Evolutionary conservation across 345 rosid species (phyloP).

Genomic region (Aethionema arabicum): DNA sequence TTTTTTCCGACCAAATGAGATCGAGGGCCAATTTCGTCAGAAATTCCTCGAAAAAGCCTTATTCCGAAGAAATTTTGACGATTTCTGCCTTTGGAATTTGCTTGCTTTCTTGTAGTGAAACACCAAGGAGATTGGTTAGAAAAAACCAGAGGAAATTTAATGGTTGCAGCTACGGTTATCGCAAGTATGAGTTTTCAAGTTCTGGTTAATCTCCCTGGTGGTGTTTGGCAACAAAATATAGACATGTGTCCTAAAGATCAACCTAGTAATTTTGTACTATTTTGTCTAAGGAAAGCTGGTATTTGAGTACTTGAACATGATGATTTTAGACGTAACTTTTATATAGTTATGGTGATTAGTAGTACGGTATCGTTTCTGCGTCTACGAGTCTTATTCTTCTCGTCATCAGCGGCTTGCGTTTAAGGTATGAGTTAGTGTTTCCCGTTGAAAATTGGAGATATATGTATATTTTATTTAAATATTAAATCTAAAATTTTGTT

Average conservation of each 20-base stretch:
- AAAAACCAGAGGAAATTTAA: conserved; percentile 34
- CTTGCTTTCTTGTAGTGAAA: too few species aligned
- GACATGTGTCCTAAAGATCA: conserved; percentile 11
- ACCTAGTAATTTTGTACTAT: too few species aligned
- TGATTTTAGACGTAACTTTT: background rate
- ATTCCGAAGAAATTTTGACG: too few species aligned
- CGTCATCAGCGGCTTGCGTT: conserved; percentile 32
- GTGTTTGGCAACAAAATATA: conserved; percentile 30
- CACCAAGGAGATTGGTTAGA: conserved; percentile 42
- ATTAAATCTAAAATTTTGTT: too few species aligned
- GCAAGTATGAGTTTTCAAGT: conserved; percentile 43
- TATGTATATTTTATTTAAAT: background rate
- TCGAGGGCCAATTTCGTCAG: too few species aligned
- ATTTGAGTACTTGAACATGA: conserved; percentile 32
- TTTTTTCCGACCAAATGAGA: too few species aligned
- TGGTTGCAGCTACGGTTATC: conserved; percentile 40
- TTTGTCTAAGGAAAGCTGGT: conserved; percentile 24
- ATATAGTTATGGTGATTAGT: conserved; percentile 31
- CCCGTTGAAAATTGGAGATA: background rate
- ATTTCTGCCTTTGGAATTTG: too few species aligned
- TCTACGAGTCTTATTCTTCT: conserved; percentile 39
- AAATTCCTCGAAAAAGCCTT: too few species aligned
- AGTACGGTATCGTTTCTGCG: conserved; percentile 38
- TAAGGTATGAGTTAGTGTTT: conserved; percentile 14
- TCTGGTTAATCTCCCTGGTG: conserved; percentile 40